Percentiles rank a stretch among this genome's conserved stretches.
Evolutionary conservation across 345 rosid species (phyloP).

Genomic region (Erucastrum elatum): DNA sequence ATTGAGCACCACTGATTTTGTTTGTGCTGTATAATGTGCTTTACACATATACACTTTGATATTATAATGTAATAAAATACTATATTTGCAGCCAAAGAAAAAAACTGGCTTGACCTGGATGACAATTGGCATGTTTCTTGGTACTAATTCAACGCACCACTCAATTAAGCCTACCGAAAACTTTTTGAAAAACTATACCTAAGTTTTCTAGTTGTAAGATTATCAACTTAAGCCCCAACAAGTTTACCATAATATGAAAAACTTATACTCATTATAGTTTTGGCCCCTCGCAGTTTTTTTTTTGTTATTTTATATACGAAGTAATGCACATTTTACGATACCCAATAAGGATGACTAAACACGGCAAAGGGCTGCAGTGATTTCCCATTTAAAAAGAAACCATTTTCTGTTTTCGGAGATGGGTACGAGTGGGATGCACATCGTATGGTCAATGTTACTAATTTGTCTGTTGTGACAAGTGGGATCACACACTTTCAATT

Average conservation of each 20-base stretch:
- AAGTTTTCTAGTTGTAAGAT: background rate
- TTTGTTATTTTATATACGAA: background rate
- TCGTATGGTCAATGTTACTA: conserved; percentile 23
- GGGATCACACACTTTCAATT: conserved; percentile 13
- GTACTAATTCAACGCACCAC: background rate
- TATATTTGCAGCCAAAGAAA: conserved; percentile 18
- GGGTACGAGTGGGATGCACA: conserved; percentile 22
- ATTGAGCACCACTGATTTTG: conserved; percentile 22
- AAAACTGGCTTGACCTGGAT: conserved; percentile 38
- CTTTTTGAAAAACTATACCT: background rate
- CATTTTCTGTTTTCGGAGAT: conserved; percentile 14
- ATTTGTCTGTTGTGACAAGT: conserved; percentile 39
- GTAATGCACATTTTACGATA: background rate
- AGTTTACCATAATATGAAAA: background rate
- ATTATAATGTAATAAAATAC: conserved; percentile 17
- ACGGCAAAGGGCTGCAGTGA: background rate
- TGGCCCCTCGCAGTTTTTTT: background rate
- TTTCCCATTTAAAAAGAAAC: background rate
- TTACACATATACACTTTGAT: conserved; percentile 29
- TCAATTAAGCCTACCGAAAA: too few species aligned
- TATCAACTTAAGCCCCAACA: background rate
- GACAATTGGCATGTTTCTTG: conserved; percentile 37
- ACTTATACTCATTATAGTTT: too few species aligned
- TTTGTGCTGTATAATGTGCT: conserved; percentile 36
- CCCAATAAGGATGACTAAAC: background rate